Evolutionary conservation across 2,329 filamentous ascomycete species (phyloP).

Genomic region (Hirsutella thompsonii): DNA sequence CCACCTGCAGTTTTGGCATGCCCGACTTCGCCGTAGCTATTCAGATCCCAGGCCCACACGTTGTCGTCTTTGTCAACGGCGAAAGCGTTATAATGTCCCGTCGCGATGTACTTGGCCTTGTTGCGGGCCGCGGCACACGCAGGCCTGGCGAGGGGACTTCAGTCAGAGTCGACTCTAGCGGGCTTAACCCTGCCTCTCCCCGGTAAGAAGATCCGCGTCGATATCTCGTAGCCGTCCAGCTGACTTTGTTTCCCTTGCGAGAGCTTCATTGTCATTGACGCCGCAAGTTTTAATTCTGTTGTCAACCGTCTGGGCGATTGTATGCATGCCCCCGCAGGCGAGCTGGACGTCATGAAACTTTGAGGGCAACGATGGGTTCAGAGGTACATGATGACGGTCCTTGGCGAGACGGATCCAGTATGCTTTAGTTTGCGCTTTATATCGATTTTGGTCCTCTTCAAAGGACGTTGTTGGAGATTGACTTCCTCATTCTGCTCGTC

Average conservation of each 20-base stretch:
- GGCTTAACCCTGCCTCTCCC: slow-evolving; percentile 45
- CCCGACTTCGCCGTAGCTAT: slow-evolving; percentile 66
- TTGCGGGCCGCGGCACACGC: slow-evolving; percentile 39
- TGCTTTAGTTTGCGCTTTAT: not conserved
- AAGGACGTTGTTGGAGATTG: too few species aligned
- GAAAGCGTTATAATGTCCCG: slow-evolving; percentile 63
- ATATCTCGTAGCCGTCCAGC: slow-evolving; percentile 45
- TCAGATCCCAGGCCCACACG: slow-evolving; percentile 69
- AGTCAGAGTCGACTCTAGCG: slow-evolving; percentile 49
- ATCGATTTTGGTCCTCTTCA: not conserved
- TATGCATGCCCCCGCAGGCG: slow-evolving; percentile 77
- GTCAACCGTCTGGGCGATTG: slow-evolving; percentile 60
- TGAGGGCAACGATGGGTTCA: too few species aligned
- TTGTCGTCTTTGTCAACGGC: slow-evolving; percentile 53
- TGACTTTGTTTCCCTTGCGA: slow-evolving; percentile 57
- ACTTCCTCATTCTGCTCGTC: too few species aligned
- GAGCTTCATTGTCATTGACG: slow-evolving; percentile 65
- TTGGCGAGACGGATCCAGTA: too few species aligned
- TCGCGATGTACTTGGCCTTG: slow-evolving; percentile 50
- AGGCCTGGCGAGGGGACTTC: slow-evolving; percentile 36
- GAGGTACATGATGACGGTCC: too few species aligned
- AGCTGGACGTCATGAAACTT: too few species aligned
- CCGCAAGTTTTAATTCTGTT: slow-evolving; percentile 76
- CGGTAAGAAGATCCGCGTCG: slow-evolving; percentile 28
- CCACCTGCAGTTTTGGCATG: slow-evolving; percentile 20